Conservation (phyloP, 2,329 filamentous ascomycete genomes). For the Sordariomycetes sp. region DNA sequence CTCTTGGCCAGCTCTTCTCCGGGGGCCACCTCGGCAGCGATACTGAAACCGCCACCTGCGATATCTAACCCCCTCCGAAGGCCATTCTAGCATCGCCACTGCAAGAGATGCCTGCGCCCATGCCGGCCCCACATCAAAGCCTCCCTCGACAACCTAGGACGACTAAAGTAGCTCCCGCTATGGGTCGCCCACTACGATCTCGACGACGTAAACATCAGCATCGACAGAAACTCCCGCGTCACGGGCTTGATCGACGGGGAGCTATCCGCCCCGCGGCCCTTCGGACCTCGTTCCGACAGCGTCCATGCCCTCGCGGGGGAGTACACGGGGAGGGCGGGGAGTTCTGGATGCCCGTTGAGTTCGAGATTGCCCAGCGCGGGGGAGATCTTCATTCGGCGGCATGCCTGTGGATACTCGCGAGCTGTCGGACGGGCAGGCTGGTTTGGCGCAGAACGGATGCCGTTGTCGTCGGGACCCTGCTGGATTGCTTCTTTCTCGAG, state of each 20-base stretch:
- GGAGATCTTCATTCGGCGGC: slow-evolving; percentile 11
- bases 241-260: slow-evolving; percentile 11
- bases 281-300: slow-evolving; percentile 8
- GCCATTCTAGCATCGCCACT: not conserved
- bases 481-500: slow-evolving; percentile 13
- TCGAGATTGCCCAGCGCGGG: slow-evolving; percentile 13
- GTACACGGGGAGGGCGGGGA: slow-evolving; percentile 11
- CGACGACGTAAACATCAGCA: slow-evolving; percentile 11
- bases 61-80: not conserved
- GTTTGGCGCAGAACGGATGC: slow-evolving; percentile 16
- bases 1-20: not conserved
- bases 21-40: not conserved
- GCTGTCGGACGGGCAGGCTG: slow-evolving; percentile 16
- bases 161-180: not conserved
- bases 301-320: slow-evolving; percentile 13
- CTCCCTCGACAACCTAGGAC: not conserved
- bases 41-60: not conserved
- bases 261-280: slow-evolving; percentile 2
- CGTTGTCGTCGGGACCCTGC: slow-evolving; percentile 15
- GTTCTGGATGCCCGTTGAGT: slow-evolving; percentile 14
- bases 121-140: not conserved
- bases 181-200: slow-evolving; percentile 11
- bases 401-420: slow-evolving; percentile 12
- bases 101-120: not conserved
- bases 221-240: slow-evolving; percentile 10